Percentiles rank a stretch among this genome's conserved stretches.
These are phyloP conservation scores for Eleusine indica DNA, from an alignment of 176 grass and related monocot species.

Conservation along the genomic window DNA sequence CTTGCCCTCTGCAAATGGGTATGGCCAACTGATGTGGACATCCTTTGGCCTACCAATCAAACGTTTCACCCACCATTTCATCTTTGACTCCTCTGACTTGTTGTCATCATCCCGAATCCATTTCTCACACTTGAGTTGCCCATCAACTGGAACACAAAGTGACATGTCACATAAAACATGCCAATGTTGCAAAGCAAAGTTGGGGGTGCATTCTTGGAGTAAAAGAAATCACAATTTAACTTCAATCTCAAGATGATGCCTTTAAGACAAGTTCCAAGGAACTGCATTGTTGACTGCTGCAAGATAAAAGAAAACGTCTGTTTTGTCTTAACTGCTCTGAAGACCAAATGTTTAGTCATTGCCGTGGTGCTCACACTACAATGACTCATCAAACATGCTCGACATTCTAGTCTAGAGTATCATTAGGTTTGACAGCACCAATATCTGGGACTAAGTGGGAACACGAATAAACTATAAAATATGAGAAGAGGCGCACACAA, in stretches of 20 bases:
- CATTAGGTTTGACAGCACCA: neutral
- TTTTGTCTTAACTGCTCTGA: neutral
- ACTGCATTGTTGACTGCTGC: neutral
- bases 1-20: constrained; percentile 81
- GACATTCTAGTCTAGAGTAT: neutral
- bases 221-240: constrained; percentile 19
- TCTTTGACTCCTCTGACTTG: constrained; percentile 59
- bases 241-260: constrained; percentile 29
- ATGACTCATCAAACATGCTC: neutral
- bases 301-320: neutral
- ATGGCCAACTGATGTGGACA: constrained; percentile 85
- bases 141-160: constrained; percentile 75
- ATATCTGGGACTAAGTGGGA: neutral
- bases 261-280: neutral
- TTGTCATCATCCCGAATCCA: constrained; percentile 75
- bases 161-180: constrained; percentile 7
- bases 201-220: constrained; percentile 24
- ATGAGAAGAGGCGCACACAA: neutral
- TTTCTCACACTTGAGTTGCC: constrained; percentile 85
- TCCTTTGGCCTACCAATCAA: constrained; percentile 75
- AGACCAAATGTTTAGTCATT: neutral
- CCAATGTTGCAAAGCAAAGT: constrained; percentile 25
- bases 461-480: neutral
- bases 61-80: constrained; percentile 91
- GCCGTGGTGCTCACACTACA: neutral